Evolutionary conservation across 2,329 filamentous ascomycete species (phyloP).

Genomic region (Diaporthe citri): DNA sequence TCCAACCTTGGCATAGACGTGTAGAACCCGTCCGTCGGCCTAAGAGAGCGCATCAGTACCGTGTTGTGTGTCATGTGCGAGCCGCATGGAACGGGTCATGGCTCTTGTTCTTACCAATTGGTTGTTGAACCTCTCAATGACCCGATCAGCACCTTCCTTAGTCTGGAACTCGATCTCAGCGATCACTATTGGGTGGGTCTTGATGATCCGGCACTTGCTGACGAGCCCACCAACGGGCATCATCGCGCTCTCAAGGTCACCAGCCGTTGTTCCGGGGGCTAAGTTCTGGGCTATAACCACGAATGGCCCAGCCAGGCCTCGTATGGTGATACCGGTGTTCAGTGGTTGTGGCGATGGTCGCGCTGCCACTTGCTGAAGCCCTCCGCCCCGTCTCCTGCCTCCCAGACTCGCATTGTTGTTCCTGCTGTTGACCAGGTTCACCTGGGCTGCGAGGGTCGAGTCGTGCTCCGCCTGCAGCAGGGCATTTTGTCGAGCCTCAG

Average conservation of each 20-base stretch:
- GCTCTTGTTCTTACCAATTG: constrained; percentile 73
- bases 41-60: constrained; percentile 30
- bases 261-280: constrained; percentile 82
- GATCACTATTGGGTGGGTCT: constrained; percentile 78
- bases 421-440: constrained; percentile 48
- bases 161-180: constrained; percentile 82
- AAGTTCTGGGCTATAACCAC: constrained; percentile 85
- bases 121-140: constrained; percentile 82
- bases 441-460: constrained; percentile 46
- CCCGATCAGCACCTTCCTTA: constrained; percentile 78
- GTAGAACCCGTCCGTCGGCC: constrained; percentile 81
- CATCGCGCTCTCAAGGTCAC: constrained; percentile 87
- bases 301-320: constrained; percentile 79
- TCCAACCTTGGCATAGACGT: constrained; percentile 77
- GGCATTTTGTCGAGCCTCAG: constrained; percentile 47
- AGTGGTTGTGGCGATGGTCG: constrained; percentile 50
- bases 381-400: constrained; percentile 42
- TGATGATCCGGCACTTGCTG: constrained; percentile 75
- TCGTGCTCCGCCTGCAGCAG: constrained; percentile 56
- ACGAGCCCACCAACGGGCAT: constrained; percentile 79
- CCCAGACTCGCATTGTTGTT: constrained; percentile 42
- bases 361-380: constrained; percentile 45
- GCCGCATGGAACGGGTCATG: background rate
- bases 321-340: constrained; percentile 73
- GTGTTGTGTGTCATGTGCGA: background rate